These are phyloP conservation scores for Fraxinus sp. DNA, from an alignment of 305 asterid genomes.

Conservation along the genomic window DNA sequence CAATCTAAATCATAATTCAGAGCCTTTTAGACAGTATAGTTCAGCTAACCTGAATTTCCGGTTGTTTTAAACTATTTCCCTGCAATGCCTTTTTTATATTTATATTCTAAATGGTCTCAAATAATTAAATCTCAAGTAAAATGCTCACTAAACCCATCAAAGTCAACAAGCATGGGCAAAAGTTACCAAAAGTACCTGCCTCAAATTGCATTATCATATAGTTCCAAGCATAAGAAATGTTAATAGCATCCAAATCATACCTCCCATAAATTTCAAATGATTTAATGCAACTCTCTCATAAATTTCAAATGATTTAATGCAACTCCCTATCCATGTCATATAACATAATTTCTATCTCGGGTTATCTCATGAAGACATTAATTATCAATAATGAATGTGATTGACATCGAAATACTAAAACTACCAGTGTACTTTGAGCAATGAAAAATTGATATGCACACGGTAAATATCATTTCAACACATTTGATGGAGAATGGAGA, in stretches of 20 bases:
- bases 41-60: constrained; percentile 6
- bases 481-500: neutral
- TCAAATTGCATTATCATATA: neutral
- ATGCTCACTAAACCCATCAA: neutral
- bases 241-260: neutral
- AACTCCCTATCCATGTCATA: constrained; percentile 1
- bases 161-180: constrained; percentile 1
- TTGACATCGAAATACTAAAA: neutral
- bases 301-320: neutral
- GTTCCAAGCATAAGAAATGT: constrained; percentile 4
- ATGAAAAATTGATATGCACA: neutral
- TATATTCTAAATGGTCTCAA: neutral
- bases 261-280: neutral
- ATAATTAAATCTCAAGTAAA: neutral
- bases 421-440: constrained; percentile 4
- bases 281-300: neutral
- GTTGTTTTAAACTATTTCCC: neutral
- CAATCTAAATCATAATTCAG: neutral
- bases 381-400: neutral
- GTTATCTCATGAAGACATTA: neutral
- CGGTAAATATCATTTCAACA: constrained; percentile 7
- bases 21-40: neutral
- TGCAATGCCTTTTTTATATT: neutral
- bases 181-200: constrained; percentile 1
- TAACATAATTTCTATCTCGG: neutral